Evolutionary conservation across 2,329 filamentous ascomycete species (phyloP).

Genomic region (Colletotrichum musae): DNA sequence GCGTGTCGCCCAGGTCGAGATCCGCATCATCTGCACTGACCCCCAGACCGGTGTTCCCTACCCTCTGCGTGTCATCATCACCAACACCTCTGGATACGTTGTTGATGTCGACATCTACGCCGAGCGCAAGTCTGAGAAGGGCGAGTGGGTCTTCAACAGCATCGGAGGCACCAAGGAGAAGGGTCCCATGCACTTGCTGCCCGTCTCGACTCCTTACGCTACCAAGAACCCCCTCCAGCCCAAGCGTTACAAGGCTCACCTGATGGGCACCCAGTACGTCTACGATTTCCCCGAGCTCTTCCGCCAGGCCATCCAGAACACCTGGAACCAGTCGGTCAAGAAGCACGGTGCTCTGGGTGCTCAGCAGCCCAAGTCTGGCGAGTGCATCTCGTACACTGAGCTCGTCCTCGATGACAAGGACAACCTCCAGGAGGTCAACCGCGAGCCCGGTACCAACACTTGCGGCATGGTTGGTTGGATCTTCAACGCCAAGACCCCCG

Average conservation of each 20-base stretch:
- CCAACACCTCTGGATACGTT: constrained; percentile 97
- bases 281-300: constrained; percentile 99
- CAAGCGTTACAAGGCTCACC: constrained; percentile 98
- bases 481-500: constrained; percentile 92
- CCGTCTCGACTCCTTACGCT: constrained; percentile 92
- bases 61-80: constrained; percentile 95
- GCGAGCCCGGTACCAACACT: constrained; percentile 94
- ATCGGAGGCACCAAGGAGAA: constrained; percentile 96
- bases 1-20: constrained; percentile 96
- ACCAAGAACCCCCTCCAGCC: constrained; percentile 99
- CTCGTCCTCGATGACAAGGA: constrained; percentile 95
- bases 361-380: constrained; percentile 86
- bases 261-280: constrained; percentile 99
- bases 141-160: constrained; percentile 98
- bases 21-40: constrained; percentile 98
- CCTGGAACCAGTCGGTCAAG: constrained; percentile 83
- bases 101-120: constrained; percentile 98
- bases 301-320: constrained; percentile 97
- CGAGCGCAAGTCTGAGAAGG: constrained; percentile 98
- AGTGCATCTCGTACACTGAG: constrained; percentile 95
- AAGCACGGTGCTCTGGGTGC: constrained; percentile 81
- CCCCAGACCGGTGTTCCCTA: constrained; percentile 86
- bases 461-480: constrained; percentile 99
- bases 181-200: constrained; percentile 92
- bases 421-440: constrained; percentile 91